Conservation (phyloP, 2,329 filamentous ascomycete genomes). For the Aspergillus udagawae region DNA sequence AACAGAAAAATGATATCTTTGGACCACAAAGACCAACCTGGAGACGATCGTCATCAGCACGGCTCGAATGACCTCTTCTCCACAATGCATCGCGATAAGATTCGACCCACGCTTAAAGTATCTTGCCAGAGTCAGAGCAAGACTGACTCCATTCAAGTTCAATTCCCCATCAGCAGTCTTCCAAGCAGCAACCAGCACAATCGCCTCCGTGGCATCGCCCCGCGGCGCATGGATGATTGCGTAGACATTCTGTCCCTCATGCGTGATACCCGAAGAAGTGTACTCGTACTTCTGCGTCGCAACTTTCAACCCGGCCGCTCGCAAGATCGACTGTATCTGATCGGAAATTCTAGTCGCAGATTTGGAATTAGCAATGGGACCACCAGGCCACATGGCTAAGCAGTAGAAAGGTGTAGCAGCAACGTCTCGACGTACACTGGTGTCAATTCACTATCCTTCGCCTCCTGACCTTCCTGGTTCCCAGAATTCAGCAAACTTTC, state of each 20-base stretch:
- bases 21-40: constrained; percentile 94
- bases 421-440: constrained; percentile 22
- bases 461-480: constrained; percentile 2
- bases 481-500: constrained; percentile 44
- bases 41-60: constrained; percentile 12
- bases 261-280: constrained; percentile 67
- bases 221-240: constrained; percentile 88
- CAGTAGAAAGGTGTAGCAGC: not conserved
- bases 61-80: not conserved
- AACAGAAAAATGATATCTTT: constrained; percentile 96
- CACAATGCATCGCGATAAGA: not conserved
- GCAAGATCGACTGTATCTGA: constrained; percentile 70
- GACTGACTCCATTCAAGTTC: constrained; percentile 82
- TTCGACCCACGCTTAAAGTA: constrained; percentile 75
- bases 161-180: constrained; percentile 71
- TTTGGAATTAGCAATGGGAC: constrained; percentile 15
- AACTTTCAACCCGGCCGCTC: constrained; percentile 76
- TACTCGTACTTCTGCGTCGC: constrained; percentile 87
- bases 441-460: constrained; percentile 20
- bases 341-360: constrained; percentile 52
- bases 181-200: constrained; percentile 89
- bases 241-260: constrained; percentile 85
- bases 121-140: constrained; percentile 79
- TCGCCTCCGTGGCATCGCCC: constrained; percentile 93
- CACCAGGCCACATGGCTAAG: not conserved